phyloP scores from a whole-genome alignment of 1,139 yeast genomes.

The Schwanniomyces etchellsii region DNA sequence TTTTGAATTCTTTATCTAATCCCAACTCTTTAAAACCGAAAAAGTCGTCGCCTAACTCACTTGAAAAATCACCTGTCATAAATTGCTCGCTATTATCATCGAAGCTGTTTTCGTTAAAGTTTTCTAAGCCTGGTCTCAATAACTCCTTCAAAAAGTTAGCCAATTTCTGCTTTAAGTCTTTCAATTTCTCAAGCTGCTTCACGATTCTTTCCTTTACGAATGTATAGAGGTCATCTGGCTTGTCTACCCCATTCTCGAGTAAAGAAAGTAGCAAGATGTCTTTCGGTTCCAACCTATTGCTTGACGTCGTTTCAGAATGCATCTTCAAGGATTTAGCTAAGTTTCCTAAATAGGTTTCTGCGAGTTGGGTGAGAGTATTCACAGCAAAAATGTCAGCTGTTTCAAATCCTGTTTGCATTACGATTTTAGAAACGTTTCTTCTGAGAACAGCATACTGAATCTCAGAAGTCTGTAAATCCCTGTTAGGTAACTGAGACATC shows the following conservation, averaged over 20 bases:
- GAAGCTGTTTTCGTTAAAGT: conserved; percentile 70
- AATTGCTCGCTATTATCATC: conserved; percentile 91
- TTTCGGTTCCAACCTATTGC: conserved; percentile 34
- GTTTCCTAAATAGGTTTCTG: conserved; percentile 73
- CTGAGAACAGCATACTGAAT: conserved; percentile 64
- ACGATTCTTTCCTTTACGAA: conserved; percentile 71
- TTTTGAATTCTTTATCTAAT: conserved; percentile 86
- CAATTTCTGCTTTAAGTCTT: conserved; percentile 62
- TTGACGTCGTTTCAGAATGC: conserved; percentile 62
- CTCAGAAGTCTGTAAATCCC: conserved; percentile 50
- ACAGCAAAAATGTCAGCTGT: conserved; percentile 73
- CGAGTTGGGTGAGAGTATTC: conserved; percentile 75
- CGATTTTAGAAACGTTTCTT: conserved; percentile 68
- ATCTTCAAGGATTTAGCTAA: conserved; percentile 65
- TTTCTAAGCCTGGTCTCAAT: conserved; percentile 77
- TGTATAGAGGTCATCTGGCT: conserved; percentile 69
- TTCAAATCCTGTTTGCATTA: conserved; percentile 95
- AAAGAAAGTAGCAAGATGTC: conserved; percentile 59
- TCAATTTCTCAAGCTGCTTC: conserved; percentile 64
- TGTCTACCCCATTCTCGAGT: conserved; percentile 78
- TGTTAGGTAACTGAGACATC: conserved; percentile 66
- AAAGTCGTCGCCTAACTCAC: conserved; percentile 91
- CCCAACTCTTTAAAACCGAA: conserved; percentile 96
- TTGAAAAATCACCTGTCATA: conserved; percentile 89
- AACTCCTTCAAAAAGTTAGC: conserved; percentile 75